These are phyloP conservation scores for Penicillium sp. DNA, from an alignment of 2,329 filamentous ascomycete species.

Conservation along the genomic window DNA sequence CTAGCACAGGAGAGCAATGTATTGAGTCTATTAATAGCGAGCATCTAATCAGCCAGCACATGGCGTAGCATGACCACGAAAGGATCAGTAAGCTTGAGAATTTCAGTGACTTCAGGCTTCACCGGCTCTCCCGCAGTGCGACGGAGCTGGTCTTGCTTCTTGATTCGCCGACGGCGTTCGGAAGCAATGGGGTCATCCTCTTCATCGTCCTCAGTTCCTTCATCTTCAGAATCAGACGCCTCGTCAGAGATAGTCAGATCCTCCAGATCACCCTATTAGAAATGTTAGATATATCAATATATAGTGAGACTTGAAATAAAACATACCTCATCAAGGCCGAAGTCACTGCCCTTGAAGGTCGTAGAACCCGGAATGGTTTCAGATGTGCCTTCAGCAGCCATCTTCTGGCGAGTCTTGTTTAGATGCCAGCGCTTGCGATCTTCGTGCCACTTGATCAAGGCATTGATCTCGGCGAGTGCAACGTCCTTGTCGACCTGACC, in stretches of 20 bases:
- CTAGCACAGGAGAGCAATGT: not conserved
- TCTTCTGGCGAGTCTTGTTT: constrained; percentile 97
- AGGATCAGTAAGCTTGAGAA: constrained; percentile 75
- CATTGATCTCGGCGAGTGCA: constrained; percentile 77
- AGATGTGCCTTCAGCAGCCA: constrained; percentile 76
- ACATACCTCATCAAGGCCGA: constrained; percentile 77
- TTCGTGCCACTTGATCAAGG: constrained; percentile 89
- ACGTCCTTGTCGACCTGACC: constrained; percentile 68
- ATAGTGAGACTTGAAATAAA: not conserved
- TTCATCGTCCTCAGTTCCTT: constrained; percentile 74
- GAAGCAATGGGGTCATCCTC: constrained; percentile 78
- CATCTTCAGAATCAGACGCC: constrained; percentile 62
- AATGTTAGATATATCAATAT: constrained; percentile 14
- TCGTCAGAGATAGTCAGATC: constrained; percentile 81
- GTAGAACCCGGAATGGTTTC: constrained; percentile 55
- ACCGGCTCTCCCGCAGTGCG: constrained; percentile 78
- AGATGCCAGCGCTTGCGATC: constrained; percentile 97
- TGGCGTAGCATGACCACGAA: constrained; percentile 80
- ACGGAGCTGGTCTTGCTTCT: constrained; percentile 76
- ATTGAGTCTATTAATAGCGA: not conserved
- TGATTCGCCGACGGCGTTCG: constrained; percentile 74
- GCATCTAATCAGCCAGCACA: constrained; percentile 69
- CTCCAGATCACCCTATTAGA: constrained; percentile 66
- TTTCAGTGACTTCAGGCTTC: constrained; percentile 77
- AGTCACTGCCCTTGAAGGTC: constrained; percentile 76